A percentile compares a stretch with the other conserved stretches of the same genome.
phyloP scores from a whole-genome alignment of 106 monocot species.

The Dendrobium officinale region DNA sequence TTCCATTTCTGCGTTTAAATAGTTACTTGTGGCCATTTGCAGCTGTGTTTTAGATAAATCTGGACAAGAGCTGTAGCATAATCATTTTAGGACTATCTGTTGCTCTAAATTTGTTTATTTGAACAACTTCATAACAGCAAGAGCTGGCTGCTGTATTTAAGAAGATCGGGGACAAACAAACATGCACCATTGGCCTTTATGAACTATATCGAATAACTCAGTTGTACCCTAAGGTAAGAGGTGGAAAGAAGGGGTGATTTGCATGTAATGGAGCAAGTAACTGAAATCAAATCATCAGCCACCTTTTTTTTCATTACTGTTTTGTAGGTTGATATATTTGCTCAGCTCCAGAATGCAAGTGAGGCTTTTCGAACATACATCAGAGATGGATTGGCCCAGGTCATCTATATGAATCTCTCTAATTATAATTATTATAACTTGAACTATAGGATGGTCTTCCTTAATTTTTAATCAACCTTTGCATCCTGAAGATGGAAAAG shows the following conservation, averaged over 20 bases:
- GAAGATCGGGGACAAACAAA: constrained; percentile 99
- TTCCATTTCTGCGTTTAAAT: constrained; percentile 10
- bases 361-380: constrained; percentile 98
- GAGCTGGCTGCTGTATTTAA: constrained; percentile 98
- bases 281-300: constrained; percentile 1
- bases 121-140: constrained; percentile 51
- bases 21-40: background rate
- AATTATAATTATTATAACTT: background rate
- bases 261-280: background rate
- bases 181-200: constrained; percentile 88
- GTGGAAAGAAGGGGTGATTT: too few species aligned
- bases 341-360: constrained; percentile 98
- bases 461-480: background rate
- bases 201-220: constrained; percentile 95
- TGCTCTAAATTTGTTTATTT: background rate
- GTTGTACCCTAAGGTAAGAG: constrained; percentile 83
- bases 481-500: constrained; percentile 77
- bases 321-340: constrained; percentile 90
- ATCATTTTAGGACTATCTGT: background rate
- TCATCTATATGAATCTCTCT: constrained; percentile 1
- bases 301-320: background rate
- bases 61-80: background rate
- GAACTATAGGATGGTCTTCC: background rate
- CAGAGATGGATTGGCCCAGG: constrained; percentile 93
- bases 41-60: background rate